Evolutionary conservation across 2,329 filamentous ascomycete species (phyloP).

Genomic region (Aspergillus carbonarius): DNA sequence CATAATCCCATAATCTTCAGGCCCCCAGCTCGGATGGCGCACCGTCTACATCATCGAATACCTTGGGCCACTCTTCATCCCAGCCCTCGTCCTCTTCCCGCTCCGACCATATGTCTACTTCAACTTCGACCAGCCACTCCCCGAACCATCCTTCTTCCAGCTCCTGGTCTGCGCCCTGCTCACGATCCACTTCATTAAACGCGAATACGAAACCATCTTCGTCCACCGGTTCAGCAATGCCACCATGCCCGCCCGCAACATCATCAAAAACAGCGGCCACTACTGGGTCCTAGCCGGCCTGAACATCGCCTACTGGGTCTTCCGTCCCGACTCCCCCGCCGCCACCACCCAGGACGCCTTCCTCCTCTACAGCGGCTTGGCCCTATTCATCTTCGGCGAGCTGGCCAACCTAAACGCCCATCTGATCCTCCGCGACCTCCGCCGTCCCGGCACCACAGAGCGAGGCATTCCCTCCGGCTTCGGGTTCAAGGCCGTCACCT

Average conservation of each 20-base stretch:
- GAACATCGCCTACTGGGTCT: slow-evolving; percentile 80
- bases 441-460: slow-evolving; percentile 76
- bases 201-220: slow-evolving; percentile 90
- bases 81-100: slow-evolving; percentile 68
- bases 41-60: slow-evolving; percentile 97
- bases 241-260: slow-evolving; percentile 88
- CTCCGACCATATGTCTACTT: slow-evolving; percentile 72
- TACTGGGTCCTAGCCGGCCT: slow-evolving; percentile 87
- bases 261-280: slow-evolving; percentile 92
- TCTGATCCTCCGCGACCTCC: slow-evolving; percentile 72
- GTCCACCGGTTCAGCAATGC: slow-evolving; percentile 92
- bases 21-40: slow-evolving; percentile 85
- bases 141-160: slow-evolving; percentile 64
- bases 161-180: slow-evolving; percentile 72
- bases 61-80: slow-evolving; percentile 84
- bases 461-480: slow-evolving; percentile 84
- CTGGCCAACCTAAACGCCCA: slow-evolving; percentile 78
- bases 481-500: slow-evolving; percentile 83
- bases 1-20: slow-evolving; percentile 46
- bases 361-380: slow-evolving; percentile 67
- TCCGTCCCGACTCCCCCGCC: slow-evolving; percentile 70
- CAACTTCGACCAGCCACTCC: slow-evolving; percentile 48
- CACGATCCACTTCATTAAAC: slow-evolving; percentile 84
- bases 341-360: slow-evolving; percentile 52
- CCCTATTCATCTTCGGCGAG: slow-evolving; percentile 75